Base-by-base conservation (phyloP, 768 basidiomycete genomes). In the Mycena haematopus region DNA sequence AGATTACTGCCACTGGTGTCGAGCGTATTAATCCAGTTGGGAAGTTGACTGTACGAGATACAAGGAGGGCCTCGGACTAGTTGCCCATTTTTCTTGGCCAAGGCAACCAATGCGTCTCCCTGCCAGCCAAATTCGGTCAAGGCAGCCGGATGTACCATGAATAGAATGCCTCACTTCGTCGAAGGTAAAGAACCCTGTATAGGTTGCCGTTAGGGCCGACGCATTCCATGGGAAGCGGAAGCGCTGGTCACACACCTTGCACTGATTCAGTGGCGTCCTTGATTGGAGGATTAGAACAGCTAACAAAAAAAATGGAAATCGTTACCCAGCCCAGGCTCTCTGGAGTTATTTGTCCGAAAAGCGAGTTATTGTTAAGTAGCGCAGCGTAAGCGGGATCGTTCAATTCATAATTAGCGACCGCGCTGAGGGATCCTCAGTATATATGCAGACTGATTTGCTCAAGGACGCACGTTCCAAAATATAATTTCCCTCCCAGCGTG, bases 251-350 rank as follows among this genome's bases (percentile, higher is more conserved):
- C 7, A 13, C 19, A 40, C 52, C 52, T 53, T 27, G 52, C 3
- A 27, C 13, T 1, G 52, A 21, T 53, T 53, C 52, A 17, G 52
- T 53, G 7, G 44, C 13, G 21, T 21, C 50, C 36, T 62, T 57
- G 6, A 22, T 8, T 33, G 45, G 10, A 21, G 50, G 6, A 45
- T 53, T 21, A 50, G 33, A 5, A 25, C 21, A 52, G 1, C 29
- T 52, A 38, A n/a, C 3, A 38, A 19, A 27, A 49, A 22, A 15
- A 3, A 29, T 15, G 6, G n/a, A 36, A 42, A 15, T 36, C 61
- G 73, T 29, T 63, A 81, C 83, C 83, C 83, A 85, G 79, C 84
- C 84, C 83, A 84, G 76, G 65, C 76, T 80, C 19, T 60, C 75
- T 1, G 80, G 79, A 0, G 80, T 81, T 62, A 81, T 73, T 62